Evolutionary conservation across 2,329 filamentous ascomycete genomes (phyloP).

Genomic region (Byssochlamys sp.): DNA sequence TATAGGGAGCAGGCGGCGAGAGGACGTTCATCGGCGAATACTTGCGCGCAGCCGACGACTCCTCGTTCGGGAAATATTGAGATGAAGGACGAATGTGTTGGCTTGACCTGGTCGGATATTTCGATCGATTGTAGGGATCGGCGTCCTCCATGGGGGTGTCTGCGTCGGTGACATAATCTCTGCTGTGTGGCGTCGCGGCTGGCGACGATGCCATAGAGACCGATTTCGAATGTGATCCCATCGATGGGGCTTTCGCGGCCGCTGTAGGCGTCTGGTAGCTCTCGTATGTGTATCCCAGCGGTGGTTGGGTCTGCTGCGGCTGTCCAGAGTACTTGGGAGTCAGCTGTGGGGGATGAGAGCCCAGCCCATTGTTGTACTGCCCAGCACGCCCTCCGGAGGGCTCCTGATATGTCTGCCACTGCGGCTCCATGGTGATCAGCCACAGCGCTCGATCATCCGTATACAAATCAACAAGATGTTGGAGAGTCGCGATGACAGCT

Average conservation of each 20-base stretch:
- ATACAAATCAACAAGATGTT: slow-evolving; percentile 1
- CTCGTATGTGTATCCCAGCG: slow-evolving; percentile 58
- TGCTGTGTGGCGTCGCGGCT: slow-evolving; percentile 49
- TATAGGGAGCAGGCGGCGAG: slow-evolving; percentile 71
- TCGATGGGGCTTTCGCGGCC: slow-evolving; percentile 23
- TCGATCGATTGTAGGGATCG: slow-evolving; percentile 75
- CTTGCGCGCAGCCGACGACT: slow-evolving; percentile 73
- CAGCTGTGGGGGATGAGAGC: slow-evolving; percentile 40
- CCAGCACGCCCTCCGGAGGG: slow-evolving; percentile 50
- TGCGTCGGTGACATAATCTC: slow-evolving; percentile 58
- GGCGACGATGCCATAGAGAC: slow-evolving; percentile 52
- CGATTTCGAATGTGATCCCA: slow-evolving; percentile 35
- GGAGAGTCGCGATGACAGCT: slow-evolving; percentile 2
- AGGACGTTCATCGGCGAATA: slow-evolving; percentile 94
- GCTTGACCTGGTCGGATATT: slow-evolving; percentile 71
- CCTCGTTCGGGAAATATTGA: slow-evolving; percentile 63
- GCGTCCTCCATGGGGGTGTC: slow-evolving; percentile 82
- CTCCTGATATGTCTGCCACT: slow-evolving; percentile 61
- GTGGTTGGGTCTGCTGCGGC: slow-evolving; percentile 41
- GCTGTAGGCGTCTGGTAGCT: slow-evolving; percentile 47
- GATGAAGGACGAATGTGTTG: slow-evolving; percentile 62
- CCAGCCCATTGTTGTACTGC: slow-evolving; percentile 52
- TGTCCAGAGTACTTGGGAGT: slow-evolving; percentile 41
- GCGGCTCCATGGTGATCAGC: slow-evolving; percentile 41
- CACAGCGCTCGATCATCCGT: slow-evolving; percentile 5